Conservation (phyloP, 2,329 filamentous ascomycete genomes). For the Polychaeton citri region DNA sequence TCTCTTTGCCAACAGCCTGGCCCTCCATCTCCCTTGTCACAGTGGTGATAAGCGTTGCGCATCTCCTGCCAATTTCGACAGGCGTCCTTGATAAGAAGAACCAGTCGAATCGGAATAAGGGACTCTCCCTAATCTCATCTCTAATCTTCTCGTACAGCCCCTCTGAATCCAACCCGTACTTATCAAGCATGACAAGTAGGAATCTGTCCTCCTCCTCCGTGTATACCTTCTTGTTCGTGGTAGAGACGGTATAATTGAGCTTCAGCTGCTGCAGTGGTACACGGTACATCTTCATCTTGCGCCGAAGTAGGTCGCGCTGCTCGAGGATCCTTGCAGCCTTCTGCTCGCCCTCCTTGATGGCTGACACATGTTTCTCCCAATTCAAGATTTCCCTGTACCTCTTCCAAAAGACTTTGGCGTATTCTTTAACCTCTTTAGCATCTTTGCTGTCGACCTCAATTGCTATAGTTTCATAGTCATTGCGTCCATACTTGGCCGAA, state of each 20-base stretch:
- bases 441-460: slow-evolving; percentile 86
- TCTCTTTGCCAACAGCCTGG: slow-evolving; percentile 29
- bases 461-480: slow-evolving; percentile 72
- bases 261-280: slow-evolving; percentile 95
- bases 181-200: slow-evolving; percentile 82
- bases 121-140: slow-evolving; percentile 91
- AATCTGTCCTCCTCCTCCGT: slow-evolving; percentile 97
- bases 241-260: slow-evolving; percentile 97
- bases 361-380: slow-evolving; percentile 74
- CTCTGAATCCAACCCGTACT: slow-evolving; percentile 82
- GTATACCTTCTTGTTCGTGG: slow-evolving; percentile 99
- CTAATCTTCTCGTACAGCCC: slow-evolving; percentile 84
- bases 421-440: slow-evolving; percentile 70
- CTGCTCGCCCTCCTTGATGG: slow-evolving; percentile 88
- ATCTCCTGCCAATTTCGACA: slow-evolving; percentile 80
- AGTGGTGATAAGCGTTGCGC: slow-evolving; percentile 85
- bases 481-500: slow-evolving; percentile 81
- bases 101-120: slow-evolving; percentile 97
- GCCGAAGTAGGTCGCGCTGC: slow-evolving; percentile 81
- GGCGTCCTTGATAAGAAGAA: slow-evolving; percentile 95
- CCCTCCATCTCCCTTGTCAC: slow-evolving; percentile 85
- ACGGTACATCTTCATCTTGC: slow-evolving; percentile 95
- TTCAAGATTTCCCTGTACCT: slow-evolving; percentile 83
- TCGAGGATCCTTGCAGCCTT: slow-evolving; percentile 78
- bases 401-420: slow-evolving; percentile 94